A percentile compares a stretch with the other conserved stretches of the same genome.
Conservation (phyloP, 352 stramenopile species). For the Phytophthora niederhauseri region DNA sequence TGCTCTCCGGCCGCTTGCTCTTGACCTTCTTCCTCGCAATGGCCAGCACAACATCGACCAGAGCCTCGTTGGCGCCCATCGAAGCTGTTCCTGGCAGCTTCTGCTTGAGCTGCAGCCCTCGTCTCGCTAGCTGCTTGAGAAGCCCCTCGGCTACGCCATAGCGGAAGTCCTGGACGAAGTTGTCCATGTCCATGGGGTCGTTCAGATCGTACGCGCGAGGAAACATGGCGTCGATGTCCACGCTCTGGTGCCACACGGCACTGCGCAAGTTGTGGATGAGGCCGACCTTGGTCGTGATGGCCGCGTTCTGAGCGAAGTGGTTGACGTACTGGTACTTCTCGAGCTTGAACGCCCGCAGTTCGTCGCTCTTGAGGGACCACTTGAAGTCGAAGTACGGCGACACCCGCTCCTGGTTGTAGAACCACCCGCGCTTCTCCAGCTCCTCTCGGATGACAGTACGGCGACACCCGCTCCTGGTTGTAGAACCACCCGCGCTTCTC, state of each 20-base stretch:
- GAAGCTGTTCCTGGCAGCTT: conserved; percentile 16
- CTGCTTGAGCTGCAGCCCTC: conserved; percentile 24
- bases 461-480: conserved; percentile 82
- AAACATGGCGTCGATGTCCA: conserved; percentile 86
- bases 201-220: conserved; percentile 92
- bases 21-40: conserved; percentile 68
- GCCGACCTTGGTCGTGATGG: conserved; percentile 93
- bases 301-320: conserved; percentile 92
- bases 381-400: conserved; percentile 93
- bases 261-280: conserved; percentile 85
- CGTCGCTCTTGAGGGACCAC: conserved; percentile 91
- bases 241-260: conserved; percentile 82
- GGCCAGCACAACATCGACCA: conserved; percentile 62
- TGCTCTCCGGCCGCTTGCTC: conserved; percentile 39
- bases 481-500: conserved; percentile 90
- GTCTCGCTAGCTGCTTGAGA: conserved; percentile 70
- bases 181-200: conserved; percentile 78
- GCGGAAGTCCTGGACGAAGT: conserved; percentile 93
- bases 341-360: conserved; percentile 80
- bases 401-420: conserved; percentile 81
- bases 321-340: conserved; percentile 91
- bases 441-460: conserved; percentile 92
- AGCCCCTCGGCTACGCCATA: conserved; percentile 81
- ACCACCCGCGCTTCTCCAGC: conserved; percentile 90
- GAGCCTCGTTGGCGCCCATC: conserved; percentile 51